These are phyloP conservation scores for Copromyces sp. DNA, from an alignment of 495 filamentous ascomycete species.

Conservation along the genomic window DNA sequence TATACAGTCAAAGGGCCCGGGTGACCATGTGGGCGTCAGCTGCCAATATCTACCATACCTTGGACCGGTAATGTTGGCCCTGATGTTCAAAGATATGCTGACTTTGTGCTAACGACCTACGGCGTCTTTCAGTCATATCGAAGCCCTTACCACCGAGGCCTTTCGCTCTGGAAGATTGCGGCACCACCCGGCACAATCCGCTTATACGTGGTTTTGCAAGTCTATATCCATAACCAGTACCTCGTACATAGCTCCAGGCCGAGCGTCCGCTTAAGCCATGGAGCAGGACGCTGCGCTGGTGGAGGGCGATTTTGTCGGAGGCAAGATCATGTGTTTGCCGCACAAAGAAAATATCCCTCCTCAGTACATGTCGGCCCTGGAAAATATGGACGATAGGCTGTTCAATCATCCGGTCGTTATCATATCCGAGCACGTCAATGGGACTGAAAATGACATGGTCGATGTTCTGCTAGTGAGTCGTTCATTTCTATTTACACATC, in stretches of 20 bases:
- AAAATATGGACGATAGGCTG: neutral
- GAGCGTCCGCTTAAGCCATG: neutral
- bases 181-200: neutral
- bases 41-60: neutral
- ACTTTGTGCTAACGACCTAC: neutral
- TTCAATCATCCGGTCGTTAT: neutral
- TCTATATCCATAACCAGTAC: neutral
- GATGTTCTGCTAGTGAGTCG: neutral
- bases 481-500: no score
- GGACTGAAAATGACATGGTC: neutral
- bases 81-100: neutral
- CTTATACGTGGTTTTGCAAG: neutral
- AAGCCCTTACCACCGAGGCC: neutral
- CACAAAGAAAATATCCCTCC: rapidly evolving
- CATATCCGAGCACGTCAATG: neutral
- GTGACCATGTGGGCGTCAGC: neutral
- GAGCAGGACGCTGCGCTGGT: neutral
- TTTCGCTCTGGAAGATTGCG: neutral
- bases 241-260: neutral
- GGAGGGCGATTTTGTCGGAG: neutral
- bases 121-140: neutral
- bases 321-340: neutral
- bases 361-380: neutral
- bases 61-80: neutral
- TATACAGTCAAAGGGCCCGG: neutral